phyloP scores from a whole-genome alignment of 345 rosid species.

The Aurinia saxatilis region DNA sequence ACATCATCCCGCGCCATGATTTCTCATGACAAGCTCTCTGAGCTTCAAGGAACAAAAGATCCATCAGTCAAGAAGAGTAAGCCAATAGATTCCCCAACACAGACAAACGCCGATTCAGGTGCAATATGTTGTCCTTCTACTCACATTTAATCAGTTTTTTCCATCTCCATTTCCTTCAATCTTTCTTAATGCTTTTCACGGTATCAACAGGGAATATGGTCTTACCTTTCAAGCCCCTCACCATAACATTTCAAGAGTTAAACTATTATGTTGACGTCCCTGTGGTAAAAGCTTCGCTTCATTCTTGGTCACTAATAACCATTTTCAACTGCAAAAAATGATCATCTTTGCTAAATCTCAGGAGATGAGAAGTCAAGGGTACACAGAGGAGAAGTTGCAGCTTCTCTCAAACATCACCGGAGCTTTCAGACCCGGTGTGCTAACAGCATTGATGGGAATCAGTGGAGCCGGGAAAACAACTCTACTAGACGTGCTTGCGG shows the following conservation, averaged over 20 bases:
- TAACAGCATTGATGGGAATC: conserved; percentile 79
- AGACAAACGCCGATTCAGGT: conserved; percentile 9
- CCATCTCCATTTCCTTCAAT: background rate
- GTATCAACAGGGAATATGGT: conserved; percentile 40
- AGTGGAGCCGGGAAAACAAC: conserved; percentile 94
- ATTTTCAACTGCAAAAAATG: background rate
- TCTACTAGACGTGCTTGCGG: conserved; percentile 73
- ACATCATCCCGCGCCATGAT: conserved; percentile 55
- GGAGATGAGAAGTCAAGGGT: conserved; percentile 56
- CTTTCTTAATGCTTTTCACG: background rate
- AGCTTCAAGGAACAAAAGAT: conserved; percentile 34
- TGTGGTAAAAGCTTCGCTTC: conserved; percentile 31
- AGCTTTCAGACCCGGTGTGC: conserved; percentile 67
- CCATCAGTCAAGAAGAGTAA: conserved; percentile 8
- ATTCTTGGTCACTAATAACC: background rate
- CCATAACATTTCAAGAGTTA: conserved; percentile 60
- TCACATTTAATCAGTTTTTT: background rate
- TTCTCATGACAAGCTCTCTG: conserved; percentile 49
- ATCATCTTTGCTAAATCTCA: conserved; percentile 16
- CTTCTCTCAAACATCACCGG: conserved; percentile 63
- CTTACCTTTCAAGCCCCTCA: conserved; percentile 70
- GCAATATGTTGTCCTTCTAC: background rate
- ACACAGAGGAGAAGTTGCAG: conserved; percentile 48
- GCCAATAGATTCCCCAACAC: background rate
- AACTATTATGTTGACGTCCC: conserved; percentile 73